Evolutionary conservation across 345 rosid species (phyloP), one percentile per base, ranked within the genome.

Genomic region (Litchi chinensis): DNA sequence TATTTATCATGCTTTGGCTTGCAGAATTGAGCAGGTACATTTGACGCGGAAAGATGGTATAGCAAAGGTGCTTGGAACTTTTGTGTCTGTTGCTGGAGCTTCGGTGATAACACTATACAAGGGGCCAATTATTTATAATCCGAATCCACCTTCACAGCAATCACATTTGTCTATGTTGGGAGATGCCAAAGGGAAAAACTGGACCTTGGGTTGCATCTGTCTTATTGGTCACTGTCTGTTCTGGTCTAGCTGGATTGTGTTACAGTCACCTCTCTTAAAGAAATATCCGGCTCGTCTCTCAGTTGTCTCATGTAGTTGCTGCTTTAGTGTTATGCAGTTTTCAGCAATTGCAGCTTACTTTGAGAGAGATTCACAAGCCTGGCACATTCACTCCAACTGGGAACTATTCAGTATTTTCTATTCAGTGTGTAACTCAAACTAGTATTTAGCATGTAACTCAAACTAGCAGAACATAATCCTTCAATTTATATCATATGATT

Each of bases 181-280:
- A 73, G 80, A 85, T 78, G 85, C 83, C 52, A 67, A 79, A 78
- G 87, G 73, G 28, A 91, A 87, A 85, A 86, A 82, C 76, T 93
- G 95, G 97, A 81, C 89, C 24, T 71, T 90, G 50, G 98, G 98
- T 74, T 94, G 95, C 82, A 40, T 94, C 22, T 91, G 83, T 85
- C 79, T 87, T 57, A 82, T 94, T 67, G 93, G 93, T 19, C 97
- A 92, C 71, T 91, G 94, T 83, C 83, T 94, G 21, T 90, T 92
- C n/a, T 94, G 98, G 98, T 90, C 98, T 21, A 79, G 88, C 79
- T 94, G 98, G 97, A 92, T 94, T 62, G 97, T 94, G 77, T 83
- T 94, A 43, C 98, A 94, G 50, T 86, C 92, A 65, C 90, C 93
- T 0, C 69, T 93, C 75, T 83, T 94, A 60, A 94, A 91, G 83